Evolutionary conservation across 208 protist genomes (phyloP), one percentile per base, ranked within the genome.

Genomic region (Borovskyia barvae): DNA sequence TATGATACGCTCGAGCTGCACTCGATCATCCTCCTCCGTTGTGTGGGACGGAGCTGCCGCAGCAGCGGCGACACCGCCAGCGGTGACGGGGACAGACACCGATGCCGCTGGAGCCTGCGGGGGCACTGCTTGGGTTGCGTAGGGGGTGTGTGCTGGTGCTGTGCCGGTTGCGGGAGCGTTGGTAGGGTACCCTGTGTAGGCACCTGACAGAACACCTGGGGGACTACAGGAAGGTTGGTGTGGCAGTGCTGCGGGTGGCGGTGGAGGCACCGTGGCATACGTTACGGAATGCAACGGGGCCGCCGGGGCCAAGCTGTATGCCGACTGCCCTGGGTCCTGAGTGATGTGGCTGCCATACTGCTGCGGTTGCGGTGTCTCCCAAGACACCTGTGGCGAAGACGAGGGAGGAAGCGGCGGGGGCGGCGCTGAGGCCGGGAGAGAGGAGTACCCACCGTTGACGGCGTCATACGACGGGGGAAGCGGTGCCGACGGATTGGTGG

Each of bases 1-100:
- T 56, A 88, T 84, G 46, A 93, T 93, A 42, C 87, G 85, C 56
- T 90, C 87, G 49, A 93, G 58, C 56, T 93, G 87, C 47, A 57
- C 72, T 9, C 63, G 45, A 63, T 93, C 87, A 32, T 90, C 82
- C 41, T 93, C 82, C 49, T 93, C 86, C 26, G 48, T 26, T 5
- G 52, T 67, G 12, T 20, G 50, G 15, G 39, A 36, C 6, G 51
- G 48, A 17, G 50, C 24, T 2, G 45, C 47, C 12, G 39, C 36
- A 5, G 24, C 45, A 17, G 43, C 32, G 14, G 55, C 43, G 26
- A 43, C 22, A 1, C 55, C 55, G 47, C 45, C 35, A 3, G 41
- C 37, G n/a, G 12, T n/a, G 26, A 30, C 39, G 32, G 36, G 36
- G 15, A 15, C 36, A n/a, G n/a, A n/a, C n/a, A n/a, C n/a, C n/a